These are phyloP conservation scores for Clarireedia paspali DNA, from an alignment of 2,329 filamentous ascomycete genomes.

Conservation along the genomic window DNA sequence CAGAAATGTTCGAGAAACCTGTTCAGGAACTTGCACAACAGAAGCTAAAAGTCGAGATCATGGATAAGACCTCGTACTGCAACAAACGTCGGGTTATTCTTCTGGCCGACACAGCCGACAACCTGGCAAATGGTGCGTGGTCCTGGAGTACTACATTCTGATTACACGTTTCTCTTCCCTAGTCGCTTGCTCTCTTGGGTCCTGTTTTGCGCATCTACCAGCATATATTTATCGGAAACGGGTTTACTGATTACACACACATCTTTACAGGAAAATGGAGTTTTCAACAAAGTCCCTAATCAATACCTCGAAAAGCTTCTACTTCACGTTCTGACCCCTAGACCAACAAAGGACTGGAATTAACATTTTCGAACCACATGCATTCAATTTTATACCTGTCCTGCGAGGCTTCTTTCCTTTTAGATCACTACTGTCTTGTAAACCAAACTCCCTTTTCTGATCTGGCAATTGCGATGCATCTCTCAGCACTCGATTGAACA, in stretches of 20 bases:
- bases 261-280: neutral
- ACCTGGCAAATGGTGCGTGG: slow-evolving; percentile 72
- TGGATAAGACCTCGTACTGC: slow-evolving; percentile 98
- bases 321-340: too few species aligned
- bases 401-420: neutral
- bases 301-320: too few species aligned
- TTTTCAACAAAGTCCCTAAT: neutral
- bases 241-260: neutral
- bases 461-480: neutral
- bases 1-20: slow-evolving; percentile 99
- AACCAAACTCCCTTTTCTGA: neutral
- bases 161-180: neutral
- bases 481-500: neutral
- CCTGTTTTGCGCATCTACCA: neutral
- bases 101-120: slow-evolving; percentile 86
- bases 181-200: neutral
- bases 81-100: slow-evolving; percentile 86
- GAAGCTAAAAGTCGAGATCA: slow-evolving; percentile 96
- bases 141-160: slow-evolving; percentile 15
- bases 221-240: neutral
- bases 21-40: slow-evolving; percentile 74
- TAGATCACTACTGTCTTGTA: neutral
- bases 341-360: neutral
- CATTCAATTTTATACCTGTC: neutral
- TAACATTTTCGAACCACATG: neutral